A percentile compares a stretch with the other conserved stretches of the same genome.
Evolutionary conservation across 129 eudicot genomes (phyloP).

Genomic region (Rutidosis leptorrhynchoides): DNA sequence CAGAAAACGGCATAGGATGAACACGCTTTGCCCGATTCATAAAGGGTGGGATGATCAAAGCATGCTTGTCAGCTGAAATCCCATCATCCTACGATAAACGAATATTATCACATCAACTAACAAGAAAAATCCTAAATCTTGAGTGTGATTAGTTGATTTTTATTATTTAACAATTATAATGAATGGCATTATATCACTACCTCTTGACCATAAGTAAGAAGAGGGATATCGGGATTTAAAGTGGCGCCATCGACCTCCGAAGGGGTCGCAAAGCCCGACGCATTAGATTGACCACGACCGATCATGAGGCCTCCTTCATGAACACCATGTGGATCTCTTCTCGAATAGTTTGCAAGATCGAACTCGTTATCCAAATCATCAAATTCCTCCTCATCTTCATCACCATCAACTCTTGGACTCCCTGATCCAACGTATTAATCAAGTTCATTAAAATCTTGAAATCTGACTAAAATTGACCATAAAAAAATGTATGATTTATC

Average conservation of each 20-base stretch:
- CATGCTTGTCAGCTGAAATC: constrained; percentile 90
- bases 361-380: constrained; percentile 90
- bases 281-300: constrained; percentile 50
- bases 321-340: constrained; percentile 48
- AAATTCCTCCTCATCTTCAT: constrained; percentile 88
- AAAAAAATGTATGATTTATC: background rate
- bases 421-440: constrained; percentile 41
- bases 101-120: constrained; percentile 20
- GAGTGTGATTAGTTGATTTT: background rate
- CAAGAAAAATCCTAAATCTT: constrained; percentile 4
- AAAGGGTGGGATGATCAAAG: constrained; percentile 76
- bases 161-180: no score
- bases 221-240: constrained; percentile 67
- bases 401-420: constrained; percentile 93
- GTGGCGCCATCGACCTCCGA: constrained; percentile 55
- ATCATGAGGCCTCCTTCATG: constrained; percentile 51
- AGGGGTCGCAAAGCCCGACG: constrained; percentile 57
- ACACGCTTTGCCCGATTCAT: constrained; percentile 76
- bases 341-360: constrained; percentile 45
- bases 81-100: constrained; percentile 60
- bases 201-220: constrained; percentile 94
- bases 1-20: constrained; percentile 69
- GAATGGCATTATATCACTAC: constrained; percentile 43
- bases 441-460: constrained; percentile 14
- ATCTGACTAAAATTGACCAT: background rate